Base-by-base conservation (phyloP, 805 yeast species). In the Saccharomycopsis microspora region DNA sequence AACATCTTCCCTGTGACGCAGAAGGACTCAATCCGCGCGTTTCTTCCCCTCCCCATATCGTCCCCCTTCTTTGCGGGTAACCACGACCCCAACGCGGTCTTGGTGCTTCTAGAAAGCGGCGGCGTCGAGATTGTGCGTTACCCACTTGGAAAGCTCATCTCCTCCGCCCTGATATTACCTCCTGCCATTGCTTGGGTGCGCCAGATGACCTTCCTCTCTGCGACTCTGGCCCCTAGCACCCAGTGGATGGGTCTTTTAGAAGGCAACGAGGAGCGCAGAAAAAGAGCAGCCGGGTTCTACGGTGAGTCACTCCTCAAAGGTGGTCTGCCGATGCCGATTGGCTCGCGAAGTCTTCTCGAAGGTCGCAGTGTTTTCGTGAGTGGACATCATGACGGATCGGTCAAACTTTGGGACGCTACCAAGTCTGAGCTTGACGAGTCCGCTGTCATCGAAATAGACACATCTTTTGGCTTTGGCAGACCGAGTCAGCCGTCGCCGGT, bases 371-470 rank as follows among this genome's bases (percentile, higher is more conserved):
- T 75, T 8, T 67, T 89, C 39, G 79, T 87, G 1, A 80, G 95
- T 0, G 97, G 97, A 0, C 96, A 93, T 59, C 75, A 80, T 35
- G 82, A 82, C 60, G 97, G 97, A 0, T 74, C 81, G 35, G 76
- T 93, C 0, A 72, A 96, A 46, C 68, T 90, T 6, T 81, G 88
- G 79, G 95, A 90, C 64, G 81, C 87, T 0, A 78, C 94, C 0
- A 77, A 80, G 48, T 83, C 84, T 27, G 96, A 85, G 52, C 57
- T 80, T 5, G 78, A 72, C 48, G 80, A 78, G 38, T 65, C 74
- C 5, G 66, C 75, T 5, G 79, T 78, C 3, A 65, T 83, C 54
- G 85, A 80, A 53, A 71, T 82, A 36, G 74, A 76, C 56, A 66
- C 81, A 7, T 64, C 78, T 1, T 65, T 67, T 39, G 69, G 78